Evolutionary conservation across 139 green algal genomes (phyloP).

Genomic region (Tetradesmus lagerheimii): DNA sequence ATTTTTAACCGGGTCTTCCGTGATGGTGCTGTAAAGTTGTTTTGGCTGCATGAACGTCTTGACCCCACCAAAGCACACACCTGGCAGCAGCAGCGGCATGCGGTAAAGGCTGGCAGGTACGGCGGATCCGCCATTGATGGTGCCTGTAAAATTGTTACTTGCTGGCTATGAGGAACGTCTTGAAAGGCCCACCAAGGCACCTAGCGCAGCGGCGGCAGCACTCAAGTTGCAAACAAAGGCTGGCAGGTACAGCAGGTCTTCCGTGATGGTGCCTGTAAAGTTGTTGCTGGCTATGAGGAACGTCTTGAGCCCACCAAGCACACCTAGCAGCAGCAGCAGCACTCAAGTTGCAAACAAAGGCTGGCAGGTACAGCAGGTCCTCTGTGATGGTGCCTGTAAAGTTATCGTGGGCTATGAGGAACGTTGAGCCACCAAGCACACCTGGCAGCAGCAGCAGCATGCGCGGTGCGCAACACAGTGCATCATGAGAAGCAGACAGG

Average conservation of each 20-base stretch:
- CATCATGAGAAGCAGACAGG: not conserved
- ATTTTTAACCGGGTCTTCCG: too few relatives aligned
- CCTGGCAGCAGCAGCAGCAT: not conserved
- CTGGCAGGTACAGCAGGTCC: slow-evolving; percentile 31
- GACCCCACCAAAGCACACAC: not conserved
- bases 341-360: too few relatives aligned
- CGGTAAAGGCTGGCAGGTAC: too few relatives aligned
- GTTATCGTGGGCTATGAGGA: slow-evolving; percentile 8
- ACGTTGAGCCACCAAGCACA: not conserved
- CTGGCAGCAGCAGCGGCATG: too few relatives aligned
- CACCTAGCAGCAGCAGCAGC: not conserved
- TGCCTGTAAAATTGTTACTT: too few relatives aligned
- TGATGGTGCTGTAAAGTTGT: too few relatives aligned
- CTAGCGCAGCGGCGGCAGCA: too few relatives aligned
- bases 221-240: too few relatives aligned
- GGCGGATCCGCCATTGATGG: too few relatives aligned
- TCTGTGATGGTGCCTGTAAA: slow-evolving; percentile 31
- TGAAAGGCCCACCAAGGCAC: too few relatives aligned
- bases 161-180: too few relatives aligned
- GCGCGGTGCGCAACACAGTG: not conserved
- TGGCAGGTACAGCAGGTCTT: too few relatives aligned
- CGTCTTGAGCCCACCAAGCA: not conserved
- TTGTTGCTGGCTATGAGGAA: not conserved
- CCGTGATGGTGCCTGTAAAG: not conserved
- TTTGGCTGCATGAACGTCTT: not conserved